A percentile compares a stretch with the other conserved stretches of the same genome.
These are phyloP conservation scores for Umbelopsis ramanniana DNA, from an alignment of 192 early-diverging fungal species.

Conservation along the genomic window DNA sequence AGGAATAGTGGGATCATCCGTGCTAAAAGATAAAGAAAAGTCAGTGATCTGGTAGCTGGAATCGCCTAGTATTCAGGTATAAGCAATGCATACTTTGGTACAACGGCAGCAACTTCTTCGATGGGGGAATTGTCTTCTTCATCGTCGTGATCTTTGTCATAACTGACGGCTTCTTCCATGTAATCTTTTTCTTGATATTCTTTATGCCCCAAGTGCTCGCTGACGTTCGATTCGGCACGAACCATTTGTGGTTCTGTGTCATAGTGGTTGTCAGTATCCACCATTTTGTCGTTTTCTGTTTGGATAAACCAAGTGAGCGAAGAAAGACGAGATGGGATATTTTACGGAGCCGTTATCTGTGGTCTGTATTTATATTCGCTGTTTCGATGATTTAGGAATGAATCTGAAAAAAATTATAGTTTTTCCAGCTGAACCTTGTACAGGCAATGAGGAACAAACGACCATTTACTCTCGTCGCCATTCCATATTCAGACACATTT, in stretches of 20 bases:
- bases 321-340: background rate
- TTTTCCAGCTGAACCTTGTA: too few relatives aligned
- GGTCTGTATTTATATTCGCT: background rate
- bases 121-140: constrained; percentile 54
- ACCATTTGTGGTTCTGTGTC: background rate
- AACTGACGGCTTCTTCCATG: constrained; percentile 3
- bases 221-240: background rate
- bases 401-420: too few relatives aligned
- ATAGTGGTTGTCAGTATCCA: background rate
- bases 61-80: background rate
- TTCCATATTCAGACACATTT: constrained; percentile 1
- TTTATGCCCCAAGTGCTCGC: background rate
- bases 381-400: too few relatives aligned
- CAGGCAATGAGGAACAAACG: too few relatives aligned
- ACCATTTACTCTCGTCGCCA: background rate
- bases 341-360: background rate
- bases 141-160: constrained; percentile 28
- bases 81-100: constrained; percentile 38
- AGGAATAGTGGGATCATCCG: constrained; percentile 55
- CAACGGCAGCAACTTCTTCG: constrained; percentile 48
- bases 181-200: constrained; percentile 7
- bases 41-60: background rate
- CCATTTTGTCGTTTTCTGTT: background rate
- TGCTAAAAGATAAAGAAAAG: constrained; percentile 33
- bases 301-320: background rate